phyloP scores from a whole-genome alignment of 2,329 filamentous ascomycete genomes.

The Fusarium udum region DNA sequence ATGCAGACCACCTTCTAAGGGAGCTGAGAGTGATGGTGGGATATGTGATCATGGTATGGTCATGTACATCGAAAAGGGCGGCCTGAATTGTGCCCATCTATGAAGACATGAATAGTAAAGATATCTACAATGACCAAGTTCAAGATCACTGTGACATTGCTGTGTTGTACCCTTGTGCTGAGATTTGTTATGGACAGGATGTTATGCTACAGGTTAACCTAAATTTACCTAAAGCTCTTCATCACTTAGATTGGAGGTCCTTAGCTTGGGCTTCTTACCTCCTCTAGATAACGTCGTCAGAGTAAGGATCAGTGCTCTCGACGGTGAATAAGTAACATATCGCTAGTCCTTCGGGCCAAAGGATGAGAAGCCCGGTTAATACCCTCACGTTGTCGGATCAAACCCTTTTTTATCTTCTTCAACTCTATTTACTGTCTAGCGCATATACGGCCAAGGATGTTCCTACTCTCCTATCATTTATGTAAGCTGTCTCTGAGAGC shows the following conservation, averaged over 20 bases:
- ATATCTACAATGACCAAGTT: not conserved
- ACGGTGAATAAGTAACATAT: not conserved
- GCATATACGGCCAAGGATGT: not conserved
- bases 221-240: not conserved
- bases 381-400: too few relatives aligned
- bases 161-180: accelerated
- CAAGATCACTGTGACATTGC: accelerated
- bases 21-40: not conserved
- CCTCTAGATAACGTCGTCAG: not conserved
- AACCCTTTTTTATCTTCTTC: not conserved
- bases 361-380: not conserved
- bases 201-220: too few relatives aligned
- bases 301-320: too few relatives aligned
- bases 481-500: not conserved
- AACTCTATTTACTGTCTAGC: not conserved
- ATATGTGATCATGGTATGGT: not conserved
- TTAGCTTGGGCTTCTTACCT: not conserved
- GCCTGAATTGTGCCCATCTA: not conserved
- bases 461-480: not conserved
- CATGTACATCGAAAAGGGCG: not conserved
- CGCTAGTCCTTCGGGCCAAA: not conserved
- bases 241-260: not conserved
- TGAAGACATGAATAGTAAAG: not conserved
- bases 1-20: slow-evolving; percentile 43
- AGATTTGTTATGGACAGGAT: not conserved